Evolutionary conservation across 2,329 filamentous ascomycete genomes (phyloP).

Genomic region (Cercospora sp.): DNA sequence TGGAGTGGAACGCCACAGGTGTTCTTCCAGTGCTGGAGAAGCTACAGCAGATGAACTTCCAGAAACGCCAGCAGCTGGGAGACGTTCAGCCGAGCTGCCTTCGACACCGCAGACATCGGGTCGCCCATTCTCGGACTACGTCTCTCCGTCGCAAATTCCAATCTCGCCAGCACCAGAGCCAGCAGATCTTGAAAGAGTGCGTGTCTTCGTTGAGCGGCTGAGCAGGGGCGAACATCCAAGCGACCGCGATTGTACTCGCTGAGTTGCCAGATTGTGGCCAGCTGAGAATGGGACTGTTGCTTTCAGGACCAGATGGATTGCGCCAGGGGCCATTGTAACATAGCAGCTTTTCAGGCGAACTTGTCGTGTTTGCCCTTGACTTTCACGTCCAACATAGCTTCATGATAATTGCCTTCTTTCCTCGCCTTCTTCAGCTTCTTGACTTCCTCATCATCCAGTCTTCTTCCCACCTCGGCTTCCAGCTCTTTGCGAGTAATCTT

Average conservation of each 20-base stretch:
- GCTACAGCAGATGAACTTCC: not conserved
- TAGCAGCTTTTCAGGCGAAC: slow-evolving; percentile 49
- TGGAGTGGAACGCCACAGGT: not conserved
- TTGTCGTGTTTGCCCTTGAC: slow-evolving; percentile 94
- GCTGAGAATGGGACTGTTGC: not conserved
- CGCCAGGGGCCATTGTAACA: not conserved
- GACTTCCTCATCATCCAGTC: slow-evolving; percentile 72
- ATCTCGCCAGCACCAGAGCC: not conserved
- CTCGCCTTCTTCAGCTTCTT: slow-evolving; percentile 77
- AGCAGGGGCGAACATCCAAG: not conserved
- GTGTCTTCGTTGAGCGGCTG: not conserved
- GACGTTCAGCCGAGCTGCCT: not conserved
- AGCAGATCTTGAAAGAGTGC: not conserved
- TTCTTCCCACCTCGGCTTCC: slow-evolving; percentile 36
- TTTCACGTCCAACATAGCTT: slow-evolving; percentile 80
- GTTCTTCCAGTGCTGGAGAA: not conserved
- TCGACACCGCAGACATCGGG: not conserved
- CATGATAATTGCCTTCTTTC: slow-evolving; percentile 85
- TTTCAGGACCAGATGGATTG: not conserved
- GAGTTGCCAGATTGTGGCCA: not conserved
- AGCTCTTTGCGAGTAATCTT: slow-evolving; percentile 80
- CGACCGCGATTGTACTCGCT: not conserved
- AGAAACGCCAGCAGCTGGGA: not conserved
- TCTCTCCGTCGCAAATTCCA: not conserved
- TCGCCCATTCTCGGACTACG: not conserved